Percentiles rank a stretch among this genome's conserved stretches.
Evolutionary conservation across 805 yeast species (phyloP).

Genomic region (Candida cerambycidarum): DNA sequence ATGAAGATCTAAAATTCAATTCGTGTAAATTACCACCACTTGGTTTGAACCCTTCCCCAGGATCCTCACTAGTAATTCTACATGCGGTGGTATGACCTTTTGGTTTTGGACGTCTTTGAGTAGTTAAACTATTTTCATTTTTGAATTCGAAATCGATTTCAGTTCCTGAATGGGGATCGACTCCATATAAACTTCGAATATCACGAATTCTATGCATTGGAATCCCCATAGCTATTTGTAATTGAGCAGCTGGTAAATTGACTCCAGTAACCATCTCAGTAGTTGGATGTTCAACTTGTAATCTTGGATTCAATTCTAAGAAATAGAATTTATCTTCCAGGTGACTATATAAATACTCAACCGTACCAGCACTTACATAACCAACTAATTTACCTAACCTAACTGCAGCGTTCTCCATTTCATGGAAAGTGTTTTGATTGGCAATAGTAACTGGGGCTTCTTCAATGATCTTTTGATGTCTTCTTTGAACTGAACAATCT

Average conservation of each 20-base stretch:
- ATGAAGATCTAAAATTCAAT: conserved; percentile 92
- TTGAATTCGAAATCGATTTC: conserved; percentile 89
- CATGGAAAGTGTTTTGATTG: conserved; percentile 74
- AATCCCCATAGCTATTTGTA: conserved; percentile 99
- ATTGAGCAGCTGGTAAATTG: conserved; percentile 96
- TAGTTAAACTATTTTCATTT: conserved; percentile 63
- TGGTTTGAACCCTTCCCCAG: conserved; percentile 99
- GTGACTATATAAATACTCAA: conserved; percentile 93
- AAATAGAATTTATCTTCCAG: conserved; percentile 94
- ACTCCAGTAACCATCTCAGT: conserved; percentile 99
- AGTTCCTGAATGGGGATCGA: conserved; percentile 90
- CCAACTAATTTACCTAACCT: conserved; percentile 96
- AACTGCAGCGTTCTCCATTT: conserved; percentile 97
- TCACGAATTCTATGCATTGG: conserved; percentile 95
- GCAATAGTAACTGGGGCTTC: conserved; percentile 99
- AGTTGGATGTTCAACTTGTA: conserved; percentile 99
- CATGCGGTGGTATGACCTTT: conserved; percentile 99
- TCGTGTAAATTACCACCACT: conserved; percentile 96
- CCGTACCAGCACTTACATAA: conserved; percentile 98
- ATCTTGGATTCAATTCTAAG: conserved; percentile 94
- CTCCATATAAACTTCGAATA: conserved; percentile 90
- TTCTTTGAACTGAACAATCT: conserved; percentile 99
- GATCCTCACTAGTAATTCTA: conserved; percentile 98
- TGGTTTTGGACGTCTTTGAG: conserved; percentile 91
- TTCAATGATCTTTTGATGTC: conserved; percentile 98